phyloP scores from a whole-genome alignment of 2,329 filamentous ascomycete genomes.

The Onygenales sp. region DNA sequence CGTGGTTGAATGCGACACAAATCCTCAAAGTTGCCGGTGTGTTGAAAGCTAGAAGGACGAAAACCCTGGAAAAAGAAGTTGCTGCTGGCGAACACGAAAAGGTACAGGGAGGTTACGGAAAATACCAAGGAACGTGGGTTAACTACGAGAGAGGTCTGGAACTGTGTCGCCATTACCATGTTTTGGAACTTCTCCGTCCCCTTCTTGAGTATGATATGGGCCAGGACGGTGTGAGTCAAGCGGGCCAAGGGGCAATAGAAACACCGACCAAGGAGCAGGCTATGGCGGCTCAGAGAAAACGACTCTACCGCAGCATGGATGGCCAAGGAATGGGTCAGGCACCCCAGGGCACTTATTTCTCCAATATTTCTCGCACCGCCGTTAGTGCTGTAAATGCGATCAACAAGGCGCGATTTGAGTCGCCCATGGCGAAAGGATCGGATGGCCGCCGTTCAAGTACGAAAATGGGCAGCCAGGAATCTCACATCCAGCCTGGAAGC shows the following conservation, averaged over 20 bases:
- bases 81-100: slow-evolving; percentile 95
- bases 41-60: slow-evolving; percentile 94
- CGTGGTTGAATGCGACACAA: slow-evolving; percentile 96
- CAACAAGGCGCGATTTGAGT: slow-evolving; percentile 91
- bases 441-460: slow-evolving; percentile 59
- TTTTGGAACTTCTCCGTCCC: slow-evolving; percentile 39
- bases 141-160: slow-evolving; percentile 85
- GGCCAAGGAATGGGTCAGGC: slow-evolving; percentile 52
- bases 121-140: slow-evolving; percentile 99
- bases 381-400: slow-evolving; percentile 91
- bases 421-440: slow-evolving; percentile 60
- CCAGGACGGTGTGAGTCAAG: slow-evolving; percentile 50
- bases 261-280: slow-evolving; percentile 98
- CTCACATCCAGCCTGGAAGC: slow-evolving; percentile 57
- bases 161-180: slow-evolving; percentile 68
- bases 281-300: slow-evolving; percentile 89
- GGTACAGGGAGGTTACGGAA: slow-evolving; percentile 95
- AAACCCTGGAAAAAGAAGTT: slow-evolving; percentile 96
- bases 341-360: slow-evolving; percentile 83
- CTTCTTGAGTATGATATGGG: slow-evolving; percentile 42
- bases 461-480: slow-evolving; percentile 51
- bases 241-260: slow-evolving; percentile 68
- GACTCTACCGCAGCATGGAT: slow-evolving; percentile 75
- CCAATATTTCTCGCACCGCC: slow-evolving; percentile 88
- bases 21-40: slow-evolving; percentile 96